phyloP scores from a whole-genome alignment of 2,329 filamentous ascomycete species.

The Aureobasidium namibiae region DNA sequence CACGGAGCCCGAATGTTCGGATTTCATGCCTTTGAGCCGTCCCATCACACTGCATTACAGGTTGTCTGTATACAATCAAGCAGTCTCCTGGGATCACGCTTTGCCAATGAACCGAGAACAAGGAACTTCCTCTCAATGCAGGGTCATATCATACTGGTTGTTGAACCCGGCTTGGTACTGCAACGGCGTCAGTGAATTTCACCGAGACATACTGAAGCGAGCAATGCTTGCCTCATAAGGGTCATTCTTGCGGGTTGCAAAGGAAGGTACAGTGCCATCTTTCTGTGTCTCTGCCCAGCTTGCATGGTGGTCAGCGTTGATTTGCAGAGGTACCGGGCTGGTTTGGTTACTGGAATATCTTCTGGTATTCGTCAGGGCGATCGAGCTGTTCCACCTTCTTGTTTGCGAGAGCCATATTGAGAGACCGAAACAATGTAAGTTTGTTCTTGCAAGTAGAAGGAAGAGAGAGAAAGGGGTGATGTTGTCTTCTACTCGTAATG shows the following conservation, averaged over 20 bases:
- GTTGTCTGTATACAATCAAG: neutral
- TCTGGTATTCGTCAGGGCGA: slow-evolving; percentile 15
- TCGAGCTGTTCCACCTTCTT: slow-evolving; percentile 13
- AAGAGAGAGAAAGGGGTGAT: neutral
- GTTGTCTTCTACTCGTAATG: neutral
- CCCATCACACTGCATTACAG: slow-evolving; percentile 1
- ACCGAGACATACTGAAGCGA: neutral
- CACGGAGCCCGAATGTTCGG: neutral
- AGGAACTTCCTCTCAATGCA: neutral
- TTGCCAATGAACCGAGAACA: neutral
- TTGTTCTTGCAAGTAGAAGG: neutral
- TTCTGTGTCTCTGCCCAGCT: slow-evolving; percentile 53
- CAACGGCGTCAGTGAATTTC: slow-evolving; percentile 6
- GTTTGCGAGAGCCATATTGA: neutral
- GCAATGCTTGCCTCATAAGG: slow-evolving; percentile 40
- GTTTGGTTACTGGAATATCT: slow-evolving; percentile 16
- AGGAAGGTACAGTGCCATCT: slow-evolving; percentile 47
- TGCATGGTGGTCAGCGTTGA: slow-evolving; percentile 2
- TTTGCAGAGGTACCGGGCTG: neutral
- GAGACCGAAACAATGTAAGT: neutral
- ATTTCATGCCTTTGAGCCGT: neutral
- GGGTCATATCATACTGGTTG: slow-evolving; percentile 33
- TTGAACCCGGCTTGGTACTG: slow-evolving; percentile 51
- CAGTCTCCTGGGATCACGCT: neutral
- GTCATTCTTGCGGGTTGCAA: slow-evolving; percentile 45